These are phyloP conservation scores for Boletellus ananas DNA, from an alignment of 768 basidiomycete genomes.

Conservation along the genomic window DNA sequence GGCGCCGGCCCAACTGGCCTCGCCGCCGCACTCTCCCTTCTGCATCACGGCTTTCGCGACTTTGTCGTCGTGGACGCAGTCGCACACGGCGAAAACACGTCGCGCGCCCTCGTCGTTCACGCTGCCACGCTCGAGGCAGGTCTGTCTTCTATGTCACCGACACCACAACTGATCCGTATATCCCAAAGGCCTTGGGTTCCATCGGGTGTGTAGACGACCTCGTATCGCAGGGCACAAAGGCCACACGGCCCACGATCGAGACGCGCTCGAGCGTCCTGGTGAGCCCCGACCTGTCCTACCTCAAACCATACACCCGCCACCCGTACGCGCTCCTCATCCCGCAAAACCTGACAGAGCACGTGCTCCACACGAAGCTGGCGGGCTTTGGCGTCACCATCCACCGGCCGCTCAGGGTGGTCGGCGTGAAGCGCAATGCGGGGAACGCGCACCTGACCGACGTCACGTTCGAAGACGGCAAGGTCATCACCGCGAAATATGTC, in stretches of 20 bases:
- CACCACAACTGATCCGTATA: slow-evolving; percentile 27
- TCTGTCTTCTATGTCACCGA: neutral
- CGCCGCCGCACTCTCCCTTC: slow-evolving; percentile 44
- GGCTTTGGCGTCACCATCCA: slow-evolving; percentile 32
- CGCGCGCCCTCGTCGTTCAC: slow-evolving; percentile 48
- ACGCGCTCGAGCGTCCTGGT: slow-evolving; percentile 30
- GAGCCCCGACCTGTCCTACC: slow-evolving; percentile 30
- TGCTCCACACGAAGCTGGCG: slow-evolving; percentile 34
- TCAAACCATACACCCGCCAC: slow-evolving; percentile 41
- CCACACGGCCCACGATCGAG: slow-evolving; percentile 22
- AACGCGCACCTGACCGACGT: slow-evolving; percentile 36
- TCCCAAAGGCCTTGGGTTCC: slow-evolving; percentile 40
- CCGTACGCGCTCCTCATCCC: slow-evolving; percentile 43
- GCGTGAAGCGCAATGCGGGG: slow-evolving; percentile 30
- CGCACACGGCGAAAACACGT: slow-evolving; percentile 34
- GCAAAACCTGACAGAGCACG: slow-evolving; percentile 44
- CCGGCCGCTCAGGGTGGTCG: slow-evolving; percentile 39
- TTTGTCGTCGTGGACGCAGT: slow-evolving; percentile 44
- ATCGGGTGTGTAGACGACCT: slow-evolving; percentile 41
- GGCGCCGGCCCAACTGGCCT: slow-evolving; percentile 52
- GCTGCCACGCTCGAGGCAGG: slow-evolving; percentile 54
- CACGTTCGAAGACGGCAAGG: slow-evolving; percentile 44
- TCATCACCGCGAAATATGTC: slow-evolving; percentile 43
- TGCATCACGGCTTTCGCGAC: slow-evolving; percentile 39
- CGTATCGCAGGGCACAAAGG: slow-evolving; percentile 37